phyloP scores from a whole-genome alignment of 208 protist genomes.

The Phytomonas sp. region DNA sequence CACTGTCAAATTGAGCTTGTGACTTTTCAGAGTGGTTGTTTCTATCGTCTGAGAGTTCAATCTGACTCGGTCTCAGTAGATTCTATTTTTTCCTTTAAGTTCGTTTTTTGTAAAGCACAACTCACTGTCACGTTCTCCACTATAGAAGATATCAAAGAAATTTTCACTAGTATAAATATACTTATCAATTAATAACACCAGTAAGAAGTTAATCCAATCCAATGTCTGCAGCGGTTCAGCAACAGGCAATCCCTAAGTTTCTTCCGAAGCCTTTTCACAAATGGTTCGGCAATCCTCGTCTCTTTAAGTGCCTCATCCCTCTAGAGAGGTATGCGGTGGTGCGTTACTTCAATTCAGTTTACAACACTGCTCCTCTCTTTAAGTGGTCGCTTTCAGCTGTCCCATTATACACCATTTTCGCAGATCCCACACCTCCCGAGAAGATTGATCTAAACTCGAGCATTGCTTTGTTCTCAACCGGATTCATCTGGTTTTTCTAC shows the following conservation, averaged over 20 bases:
- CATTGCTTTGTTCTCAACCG: constrained; percentile 61
- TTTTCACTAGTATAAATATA: background rate
- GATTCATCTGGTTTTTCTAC: constrained; percentile 82
- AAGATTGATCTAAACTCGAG: constrained; percentile 89
- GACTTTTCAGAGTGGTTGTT: background rate
- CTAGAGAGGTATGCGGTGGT: constrained; percentile 63
- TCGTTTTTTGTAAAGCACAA: background rate
- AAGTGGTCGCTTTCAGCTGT: constrained; percentile 87
- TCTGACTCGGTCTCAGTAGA: background rate
- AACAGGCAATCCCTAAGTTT: constrained; percentile 66
- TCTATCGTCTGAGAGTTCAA: background rate
- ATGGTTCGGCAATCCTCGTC: constrained; percentile 57
- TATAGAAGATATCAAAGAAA: background rate
- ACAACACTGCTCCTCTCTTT: constrained; percentile 76
- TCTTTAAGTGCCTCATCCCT: constrained; percentile 71
- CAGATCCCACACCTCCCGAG: constrained; percentile 68
- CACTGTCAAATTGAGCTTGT: background rate
- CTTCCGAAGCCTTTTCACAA: constrained; percentile 69
- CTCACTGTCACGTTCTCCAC: background rate
- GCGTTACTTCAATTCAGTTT: constrained; percentile 81
- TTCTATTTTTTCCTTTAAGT: background rate
- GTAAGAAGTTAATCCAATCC: background rate
- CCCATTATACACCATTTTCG: constrained; percentile 78
- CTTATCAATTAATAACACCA: background rate
- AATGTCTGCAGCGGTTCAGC: constrained; percentile 33